Evolutionary conservation across 2,329 filamentous ascomycete species (phyloP).

Genomic region (Ascochyta koolunga): DNA sequence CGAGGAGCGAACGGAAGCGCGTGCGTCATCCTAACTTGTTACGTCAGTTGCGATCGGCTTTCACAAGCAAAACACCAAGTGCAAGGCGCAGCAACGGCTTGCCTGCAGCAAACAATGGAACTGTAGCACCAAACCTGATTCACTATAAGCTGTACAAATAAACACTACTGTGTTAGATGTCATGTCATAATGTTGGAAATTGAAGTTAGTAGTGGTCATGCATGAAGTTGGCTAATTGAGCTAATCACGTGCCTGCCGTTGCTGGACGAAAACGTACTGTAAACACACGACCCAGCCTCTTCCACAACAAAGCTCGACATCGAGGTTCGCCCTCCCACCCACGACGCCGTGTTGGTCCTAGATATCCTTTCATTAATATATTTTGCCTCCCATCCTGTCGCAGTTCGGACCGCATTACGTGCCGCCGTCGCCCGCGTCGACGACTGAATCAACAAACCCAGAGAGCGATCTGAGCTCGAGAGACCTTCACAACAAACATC

Average conservation of each 20-base stretch:
- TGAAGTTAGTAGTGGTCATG: background rate
- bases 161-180: background rate
- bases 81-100: background rate
- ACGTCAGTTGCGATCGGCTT: constrained; percentile 36
- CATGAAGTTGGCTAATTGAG: constrained; percentile 1
- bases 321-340: constrained; percentile 25
- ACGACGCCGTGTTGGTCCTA: constrained; percentile 24
- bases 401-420: constrained; percentile 14
- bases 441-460: constrained; percentile 1
- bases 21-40: constrained; percentile 42
- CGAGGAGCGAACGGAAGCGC: constrained; percentile 32
- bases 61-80: constrained; percentile 35
- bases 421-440: constrained; percentile 14
- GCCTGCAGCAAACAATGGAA: constrained; percentile 10
- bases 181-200: background rate
- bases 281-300: constrained; percentile 27
- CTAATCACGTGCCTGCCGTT: constrained; percentile 4
- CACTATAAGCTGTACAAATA: background rate
- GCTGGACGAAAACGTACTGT: constrained; percentile 11
- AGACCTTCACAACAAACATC: constrained; percentile 20
- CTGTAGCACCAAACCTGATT: background rate
- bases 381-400: constrained; percentile 13
- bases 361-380: constrained; percentile 24
- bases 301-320: constrained; percentile 34
- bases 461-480: constrained; percentile 1